Conservation (phyloP, 768 basidiomycete species). For the Dioszegia crocea region DNA sequence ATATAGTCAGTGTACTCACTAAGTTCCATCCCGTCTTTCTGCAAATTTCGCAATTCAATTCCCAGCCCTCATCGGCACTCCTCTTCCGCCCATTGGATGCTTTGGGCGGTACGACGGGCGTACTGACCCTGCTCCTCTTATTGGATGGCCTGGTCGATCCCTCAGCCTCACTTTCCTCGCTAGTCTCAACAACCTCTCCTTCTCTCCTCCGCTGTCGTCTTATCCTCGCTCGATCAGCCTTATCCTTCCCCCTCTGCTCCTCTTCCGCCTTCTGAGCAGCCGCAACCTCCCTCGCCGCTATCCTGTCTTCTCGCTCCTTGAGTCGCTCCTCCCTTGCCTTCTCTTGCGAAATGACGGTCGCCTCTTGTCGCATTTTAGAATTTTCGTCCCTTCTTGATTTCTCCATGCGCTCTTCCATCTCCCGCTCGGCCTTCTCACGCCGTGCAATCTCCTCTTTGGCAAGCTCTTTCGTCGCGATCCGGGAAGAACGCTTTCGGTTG, state of each 20-base stretch:
- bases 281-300: slow-evolving; percentile 49
- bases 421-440: slow-evolving; percentile 54
- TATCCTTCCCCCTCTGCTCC: slow-evolving; percentile 37
- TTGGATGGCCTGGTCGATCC: neutral
- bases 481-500: slow-evolving; percentile 84
- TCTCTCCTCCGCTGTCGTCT: slow-evolving; percentile 31
- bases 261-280: slow-evolving; percentile 24
- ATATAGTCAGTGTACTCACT: too few species aligned
- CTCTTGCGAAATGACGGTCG: slow-evolving; percentile 27
- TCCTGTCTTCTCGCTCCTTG: slow-evolving; percentile 42
- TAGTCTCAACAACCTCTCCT: slow-evolving; percentile 19
- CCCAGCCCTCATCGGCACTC: slow-evolving; percentile 62
- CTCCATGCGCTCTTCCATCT: slow-evolving; percentile 49
- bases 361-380: slow-evolving; percentile 25
- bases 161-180: slow-evolving; percentile 7
- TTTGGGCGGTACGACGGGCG: neutral
- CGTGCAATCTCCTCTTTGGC: slow-evolving; percentile 64
- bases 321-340: slow-evolving; percentile 43
- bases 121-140: slow-evolving; percentile 1
- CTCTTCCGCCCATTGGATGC: neutral
- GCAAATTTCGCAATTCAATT: slow-evolving; percentile 84
- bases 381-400: slow-evolving; percentile 34
- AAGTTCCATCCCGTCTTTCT: slow-evolving; percentile 66
- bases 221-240: slow-evolving; percentile 34
- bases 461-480: slow-evolving; percentile 73